Base-by-base conservation (phyloP, 2,329 filamentous ascomycete genomes). In the Botrytis elliptica region DNA sequence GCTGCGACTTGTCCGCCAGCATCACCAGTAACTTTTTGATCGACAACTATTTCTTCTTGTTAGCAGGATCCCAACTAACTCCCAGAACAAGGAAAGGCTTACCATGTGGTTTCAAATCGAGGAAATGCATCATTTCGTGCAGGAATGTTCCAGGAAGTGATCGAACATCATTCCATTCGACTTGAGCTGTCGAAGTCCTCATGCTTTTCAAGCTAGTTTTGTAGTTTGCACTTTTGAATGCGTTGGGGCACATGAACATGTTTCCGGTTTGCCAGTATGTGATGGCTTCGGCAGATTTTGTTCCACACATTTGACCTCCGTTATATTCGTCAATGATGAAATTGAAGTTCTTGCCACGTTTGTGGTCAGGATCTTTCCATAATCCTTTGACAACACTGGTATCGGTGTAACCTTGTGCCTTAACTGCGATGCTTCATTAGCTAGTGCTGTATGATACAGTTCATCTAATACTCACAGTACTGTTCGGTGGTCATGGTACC, bases 61-160 rank as follows among this genome's bases (percentile, higher is more conserved):
- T 52, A 71, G 44, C 59, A 40, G 16, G n/a, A 40, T 64, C 5
- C 1, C n/a, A 49, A 3, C 59, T 14, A 36, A 57, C 38, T 25
- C 4, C 36, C 49, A 46, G 49, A 6, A 42, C 14, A 10, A 38
- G 44, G 14, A 52, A 38, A 29, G 16, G 25, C 59, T 36, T 64
- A 71, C 69, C 59, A 64, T 71, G 59, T 64, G 69, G 69, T 44
- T 65, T 36, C 44, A 71, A 52, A 22, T 65, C 69, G 36, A 71
- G 59, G n/a, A 71, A 71, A 25, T 71, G 33, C 69, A 71, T 71
- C 69, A 71, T 65, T 52, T 71, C 69, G 33, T 65, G 69, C 14
- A 65, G 22, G 44, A 71, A 71, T 9, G 40, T 49, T 49, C 69
- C 69, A 49, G 69, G 33, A 42, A 71, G 69, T 25, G 69, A 71